These are phyloP conservation scores for Chaetomium strumarium DNA, from an alignment of 2,329 filamentous ascomycete species.

Conservation along the genomic window DNA sequence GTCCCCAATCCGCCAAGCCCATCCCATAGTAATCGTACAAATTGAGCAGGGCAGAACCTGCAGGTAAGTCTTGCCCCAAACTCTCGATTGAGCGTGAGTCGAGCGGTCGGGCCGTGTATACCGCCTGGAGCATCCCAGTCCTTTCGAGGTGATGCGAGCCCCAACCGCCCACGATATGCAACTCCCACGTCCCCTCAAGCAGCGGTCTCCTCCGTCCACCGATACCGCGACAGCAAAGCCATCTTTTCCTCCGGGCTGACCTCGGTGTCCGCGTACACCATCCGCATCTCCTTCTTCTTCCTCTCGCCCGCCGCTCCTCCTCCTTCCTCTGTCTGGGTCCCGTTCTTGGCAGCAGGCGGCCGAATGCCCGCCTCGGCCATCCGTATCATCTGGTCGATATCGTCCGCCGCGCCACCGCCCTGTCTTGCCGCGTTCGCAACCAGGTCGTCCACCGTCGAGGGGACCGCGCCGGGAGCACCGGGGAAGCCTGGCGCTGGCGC, in stretches of 20 bases:
- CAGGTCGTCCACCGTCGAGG: conserved; percentile 44
- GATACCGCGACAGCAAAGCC: conserved; percentile 71
- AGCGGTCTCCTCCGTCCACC: conserved; percentile 28
- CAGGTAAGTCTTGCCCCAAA: neutral
- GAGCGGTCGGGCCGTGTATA: no score
- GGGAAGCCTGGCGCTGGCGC: conserved; percentile 26
- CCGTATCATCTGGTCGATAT: conserved; percentile 60
- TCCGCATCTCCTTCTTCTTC: conserved; percentile 51
- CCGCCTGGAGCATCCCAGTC: no score
- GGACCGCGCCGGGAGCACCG: conserved; percentile 27
- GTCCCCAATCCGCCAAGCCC: neutral
- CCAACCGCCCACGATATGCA: neutral
- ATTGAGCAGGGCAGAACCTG: neutral
- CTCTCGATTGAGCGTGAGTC: neutral
- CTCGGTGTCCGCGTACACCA: conserved; percentile 77
- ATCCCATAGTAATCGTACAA: conserved; percentile 3
- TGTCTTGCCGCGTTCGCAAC: conserved; percentile 35
- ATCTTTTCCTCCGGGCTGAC: conserved; percentile 86
- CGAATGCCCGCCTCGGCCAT: conserved; percentile 58
- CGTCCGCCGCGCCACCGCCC: conserved; percentile 40
- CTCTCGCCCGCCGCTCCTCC: conserved; percentile 48
- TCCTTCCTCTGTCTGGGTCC: conserved; percentile 54
- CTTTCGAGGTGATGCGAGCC: neutral
- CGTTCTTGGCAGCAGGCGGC: conserved; percentile 36
- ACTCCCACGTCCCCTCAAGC: conserved; percentile 6